Base-by-base conservation (phyloP, 1,284 basidiomycete species). In the Salmacisia buchloeana region DNA sequence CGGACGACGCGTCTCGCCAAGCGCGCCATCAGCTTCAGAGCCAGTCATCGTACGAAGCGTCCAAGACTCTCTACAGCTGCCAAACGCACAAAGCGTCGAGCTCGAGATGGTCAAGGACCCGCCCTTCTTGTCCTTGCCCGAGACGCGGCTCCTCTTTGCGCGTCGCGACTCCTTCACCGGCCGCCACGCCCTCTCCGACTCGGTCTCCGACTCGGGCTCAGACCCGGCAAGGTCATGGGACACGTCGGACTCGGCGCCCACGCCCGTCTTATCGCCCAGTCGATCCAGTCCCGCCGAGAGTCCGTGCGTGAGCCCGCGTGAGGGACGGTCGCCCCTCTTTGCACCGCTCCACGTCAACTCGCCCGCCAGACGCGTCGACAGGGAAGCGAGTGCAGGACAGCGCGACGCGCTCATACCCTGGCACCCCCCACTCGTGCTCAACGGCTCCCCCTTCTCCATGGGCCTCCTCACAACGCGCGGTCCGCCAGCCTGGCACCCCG, bases 381-480 rank as follows among this genome's bases (percentile, higher is more conserved):
- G 13, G 29, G 21, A 15, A 12, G 12, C 27, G 13, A 29, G 31
- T n/a, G 18, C 25, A 2, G 4, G 3, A 29, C 18, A 31, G 9
- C 25, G 27, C 25, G 27, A 33, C 29, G 49, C 27, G 12, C 49
- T 54, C 15, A 54, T 54, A 12, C 10, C 63, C 23, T 77, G 76
- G 76, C 62, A 39, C 10, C 63, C 77, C 15, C 80, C 80, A 36
- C 87, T 91, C 65, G 83, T 97, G 36, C 73, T 94, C 56, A 86
- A 89, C 35, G 94, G 93, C 3, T 92, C 92, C 0, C 94, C 94
- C 2, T 84, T 97, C 60, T 88, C 87, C 72, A 97, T 97, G 94
- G 91, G 91, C 0, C 85, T 97, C 1, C 84, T 98, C 41, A 89
- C 89, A 0, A 82, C 84, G 3, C 70, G 79, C 2, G 83, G 82